Base-by-base conservation (phyloP, 768 basidiomycete species). In the Exidia glandulosa region DNA sequence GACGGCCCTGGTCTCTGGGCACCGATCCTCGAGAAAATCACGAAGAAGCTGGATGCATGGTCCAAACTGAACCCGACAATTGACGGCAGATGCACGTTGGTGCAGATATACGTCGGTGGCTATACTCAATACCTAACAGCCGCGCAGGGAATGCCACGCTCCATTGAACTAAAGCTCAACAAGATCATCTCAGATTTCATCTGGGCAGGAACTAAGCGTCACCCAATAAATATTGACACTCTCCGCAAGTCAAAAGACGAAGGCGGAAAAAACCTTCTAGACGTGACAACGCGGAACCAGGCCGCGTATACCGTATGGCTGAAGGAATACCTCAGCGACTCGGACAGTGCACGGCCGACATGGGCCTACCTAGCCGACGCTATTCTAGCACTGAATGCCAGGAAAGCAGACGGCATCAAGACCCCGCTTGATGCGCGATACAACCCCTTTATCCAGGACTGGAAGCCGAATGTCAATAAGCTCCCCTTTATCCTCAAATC, bases 81-180 rank as follows among this genome's bases (percentile, higher is more conserved):
- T 23, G 65, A 72, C 54, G 74, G 73, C 0, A 36, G 65, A 56
- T 32, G 61, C 0, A 63, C 69, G 1, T 64, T 73, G 9, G 37
- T 66, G 1, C 64, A 68, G 29, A 70, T 73, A 65, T 64, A 63
- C 3, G 59, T 72, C 0, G 74, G 70, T 0, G 71, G 73, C 0
- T 65, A 65, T 36, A 74, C 75, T 0, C 74, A 76, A 57, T 77
- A 73, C 65, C 61, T 71, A 0, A 68, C 72, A 0, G 48, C 64
- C 47, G 73, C 73, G 0, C 73, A 77, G 61, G 73, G 72, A 0
- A 76, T 77, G 75, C 75, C 75, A 0, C 54, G 62, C 19, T 14
- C 37, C 0, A 62, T 73, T 0, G 67, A 67, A 31, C 59, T 63
- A 3, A 23, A 31, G 12, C 60, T 75, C 0, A 27, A 58, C n/a